Evolutionary conservation across 768 basidiomycete species (phyloP).

Genomic region (Boletus vermiculosoides): DNA sequence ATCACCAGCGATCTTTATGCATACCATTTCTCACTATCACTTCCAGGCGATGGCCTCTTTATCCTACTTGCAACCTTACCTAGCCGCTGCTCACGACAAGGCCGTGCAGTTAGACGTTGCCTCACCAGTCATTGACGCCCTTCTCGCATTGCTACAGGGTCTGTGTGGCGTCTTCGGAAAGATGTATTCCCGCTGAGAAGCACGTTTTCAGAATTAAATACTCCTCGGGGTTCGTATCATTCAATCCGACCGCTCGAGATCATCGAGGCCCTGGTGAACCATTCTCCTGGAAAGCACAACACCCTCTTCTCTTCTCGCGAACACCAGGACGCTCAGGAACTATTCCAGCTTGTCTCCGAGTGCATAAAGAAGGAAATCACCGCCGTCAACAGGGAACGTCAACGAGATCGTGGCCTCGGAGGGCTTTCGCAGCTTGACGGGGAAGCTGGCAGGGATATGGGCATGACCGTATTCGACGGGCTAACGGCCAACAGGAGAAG

Average conservation of each 20-base stretch:
- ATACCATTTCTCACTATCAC: constrained; percentile 15
- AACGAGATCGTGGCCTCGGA: constrained; percentile 69
- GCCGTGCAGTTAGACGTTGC: constrained; percentile 81
- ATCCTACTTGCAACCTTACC: constrained; percentile 74
- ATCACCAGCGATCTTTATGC: neutral
- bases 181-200: constrained; percentile 4
- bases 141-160: constrained; percentile 72
- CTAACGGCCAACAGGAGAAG: constrained; percentile 87
- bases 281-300: constrained; percentile 51
- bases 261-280: constrained; percentile 63
- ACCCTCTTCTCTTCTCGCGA: constrained; percentile 84
- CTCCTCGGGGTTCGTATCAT: constrained; percentile 52
- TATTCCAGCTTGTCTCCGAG: constrained; percentile 93
- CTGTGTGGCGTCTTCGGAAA: constrained; percentile 20
- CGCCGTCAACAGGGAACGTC: constrained; percentile 69
- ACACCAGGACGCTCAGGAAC: constrained; percentile 97
- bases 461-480: constrained; percentile 82
- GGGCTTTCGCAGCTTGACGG: constrained; percentile 40
- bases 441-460: constrained; percentile 37
- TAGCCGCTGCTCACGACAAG: constrained; percentile 69
- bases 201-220: constrained; percentile 54
- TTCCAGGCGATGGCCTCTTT: constrained; percentile 84
- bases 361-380: constrained; percentile 83
- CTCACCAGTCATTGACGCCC: constrained; percentile 82
- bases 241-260: constrained; percentile 73